These are phyloP conservation scores for Backusella australiensis DNA, from an alignment of 192 early-diverging fungal species.

Conservation along the genomic window DNA sequence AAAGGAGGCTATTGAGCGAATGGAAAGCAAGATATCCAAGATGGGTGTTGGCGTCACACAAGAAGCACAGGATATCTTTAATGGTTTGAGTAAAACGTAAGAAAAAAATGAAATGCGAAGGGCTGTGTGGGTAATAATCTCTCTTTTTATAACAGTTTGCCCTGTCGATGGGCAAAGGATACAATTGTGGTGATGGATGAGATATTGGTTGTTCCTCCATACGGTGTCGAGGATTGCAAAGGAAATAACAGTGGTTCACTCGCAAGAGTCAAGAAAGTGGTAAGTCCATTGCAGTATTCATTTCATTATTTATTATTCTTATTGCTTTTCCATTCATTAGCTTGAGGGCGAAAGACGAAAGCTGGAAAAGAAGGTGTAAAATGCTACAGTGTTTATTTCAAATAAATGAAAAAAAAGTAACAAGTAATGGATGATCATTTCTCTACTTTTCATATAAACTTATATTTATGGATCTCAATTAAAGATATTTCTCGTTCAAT, in stretches of 20 bases:
- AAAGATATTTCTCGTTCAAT: background rate
- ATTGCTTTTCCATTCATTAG: conserved; percentile 18
- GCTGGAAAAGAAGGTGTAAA: conserved; percentile 2
- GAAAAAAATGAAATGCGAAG: conserved; percentile 1
- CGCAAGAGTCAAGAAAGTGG: conserved; percentile 75
- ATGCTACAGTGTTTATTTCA: no score
- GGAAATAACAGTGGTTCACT: conserved; percentile 54
- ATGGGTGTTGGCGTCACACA: conserved; percentile 81
- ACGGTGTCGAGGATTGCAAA: conserved; percentile 67
- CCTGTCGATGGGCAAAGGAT: conserved; percentile 75
- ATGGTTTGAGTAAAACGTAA: conserved; percentile 77
- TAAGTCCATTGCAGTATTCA: conserved; percentile 15
- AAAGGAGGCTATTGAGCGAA: conserved; percentile 46
- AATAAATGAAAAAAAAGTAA: no score
- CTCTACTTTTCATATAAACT: no score
- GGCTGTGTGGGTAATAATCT: no score
- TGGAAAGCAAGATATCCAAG: conserved; percentile 45
- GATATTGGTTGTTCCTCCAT: conserved; percentile 72
- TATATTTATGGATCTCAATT: no score
- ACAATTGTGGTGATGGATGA: conserved; percentile 81
- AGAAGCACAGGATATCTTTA: conserved; percentile 75
- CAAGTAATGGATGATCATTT: no score
- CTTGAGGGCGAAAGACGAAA: conserved; percentile 48
- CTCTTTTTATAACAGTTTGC: conserved; percentile 44
- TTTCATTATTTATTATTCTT: background rate